phyloP scores from a whole-genome alignment of 2,329 filamentous ascomycete species.

The Sphaceloma murrayae region DNA sequence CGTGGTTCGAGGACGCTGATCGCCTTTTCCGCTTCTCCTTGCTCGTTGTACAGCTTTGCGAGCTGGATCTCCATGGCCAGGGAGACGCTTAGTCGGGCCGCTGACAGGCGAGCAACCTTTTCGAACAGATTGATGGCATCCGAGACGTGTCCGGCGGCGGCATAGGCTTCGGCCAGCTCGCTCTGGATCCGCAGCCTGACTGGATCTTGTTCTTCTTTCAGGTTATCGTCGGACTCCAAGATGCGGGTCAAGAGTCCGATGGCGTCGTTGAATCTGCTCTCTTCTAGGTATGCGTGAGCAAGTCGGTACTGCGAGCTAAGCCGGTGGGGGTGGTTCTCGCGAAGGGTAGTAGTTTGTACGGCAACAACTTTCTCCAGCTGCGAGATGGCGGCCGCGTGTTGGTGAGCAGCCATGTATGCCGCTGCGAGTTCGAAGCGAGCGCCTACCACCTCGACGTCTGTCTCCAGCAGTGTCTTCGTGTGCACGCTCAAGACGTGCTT shows the following conservation, averaged over 20 bases:
- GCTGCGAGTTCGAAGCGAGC: neutral
- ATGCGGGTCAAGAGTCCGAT: neutral
- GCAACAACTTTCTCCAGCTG: neutral
- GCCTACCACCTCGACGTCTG: neutral
- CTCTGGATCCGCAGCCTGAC: neutral
- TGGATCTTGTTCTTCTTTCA: neutral
- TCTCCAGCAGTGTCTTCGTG: neutral
- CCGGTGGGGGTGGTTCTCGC: neutral
- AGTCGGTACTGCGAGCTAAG: neutral
- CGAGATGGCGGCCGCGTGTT: neutral
- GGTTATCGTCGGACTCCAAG: neutral
- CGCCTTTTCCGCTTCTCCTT: neutral
- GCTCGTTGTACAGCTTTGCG: neutral
- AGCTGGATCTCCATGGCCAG: neutral
- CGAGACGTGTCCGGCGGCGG: neutral
- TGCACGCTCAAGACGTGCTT: too few relatives aligned
- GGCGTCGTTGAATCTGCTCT: neutral
- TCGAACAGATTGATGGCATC: neutral
- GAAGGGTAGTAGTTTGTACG: neutral
- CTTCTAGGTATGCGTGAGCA: neutral
- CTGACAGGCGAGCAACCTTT: neutral
- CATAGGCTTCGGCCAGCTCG: neutral
- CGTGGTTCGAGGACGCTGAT: neutral
- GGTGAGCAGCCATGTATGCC: neutral
- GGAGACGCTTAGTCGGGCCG: neutral